Evolutionary conservation across 495 filamentous ascomycete species (phyloP), one percentile per base, ranked within the genome.

Genomic region (Hyaloscypha hepaticicola): DNA sequence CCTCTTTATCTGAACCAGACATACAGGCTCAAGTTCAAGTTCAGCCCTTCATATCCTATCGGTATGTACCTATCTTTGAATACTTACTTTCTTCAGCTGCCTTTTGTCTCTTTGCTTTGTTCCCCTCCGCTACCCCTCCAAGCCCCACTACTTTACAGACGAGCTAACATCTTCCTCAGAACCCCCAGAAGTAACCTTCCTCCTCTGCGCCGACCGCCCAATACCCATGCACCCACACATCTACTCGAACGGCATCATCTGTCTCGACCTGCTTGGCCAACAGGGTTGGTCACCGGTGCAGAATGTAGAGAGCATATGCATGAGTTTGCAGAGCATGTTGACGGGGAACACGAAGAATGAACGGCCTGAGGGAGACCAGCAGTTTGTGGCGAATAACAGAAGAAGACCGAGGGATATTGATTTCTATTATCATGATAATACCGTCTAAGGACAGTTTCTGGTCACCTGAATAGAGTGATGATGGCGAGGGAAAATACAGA

Each of bases 171-270:
- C 60, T 49, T 27, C 48, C 64, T 1, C 34, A 92, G 91, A 97
- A 80, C 89, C 94, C 4, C 95, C 95, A 16, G 95, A 98, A 80
- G 93, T 97, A 55, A 89, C 88, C 61, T 99, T 99, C 74, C 82
- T 91, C 55, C 78, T 85, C 67, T 74, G 84, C 60, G 72, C 85
- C 45, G 77, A 85, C 45, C 87, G 88, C 53, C 83, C 89, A 5
- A 95, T 99, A 68, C 95, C 95, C 0, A 95, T 97, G 71, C 95
- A 99, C 69, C 95, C 95, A 1, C 95, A 99, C 78, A 90, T 99
- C 74, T 99, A 99, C 77, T 93, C 90, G 66, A 99, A 99, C 75
- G 95, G 95, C 58, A 93, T 97, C 74, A 99, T 99, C 72, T 99
- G 95, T 71, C 88, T 99, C 25, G 96, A 99, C 69, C 87, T 99